Evolutionary conservation across 2,329 filamentous ascomycete genomes (phyloP).

Genomic region (Fusarium sublunatum): DNA sequence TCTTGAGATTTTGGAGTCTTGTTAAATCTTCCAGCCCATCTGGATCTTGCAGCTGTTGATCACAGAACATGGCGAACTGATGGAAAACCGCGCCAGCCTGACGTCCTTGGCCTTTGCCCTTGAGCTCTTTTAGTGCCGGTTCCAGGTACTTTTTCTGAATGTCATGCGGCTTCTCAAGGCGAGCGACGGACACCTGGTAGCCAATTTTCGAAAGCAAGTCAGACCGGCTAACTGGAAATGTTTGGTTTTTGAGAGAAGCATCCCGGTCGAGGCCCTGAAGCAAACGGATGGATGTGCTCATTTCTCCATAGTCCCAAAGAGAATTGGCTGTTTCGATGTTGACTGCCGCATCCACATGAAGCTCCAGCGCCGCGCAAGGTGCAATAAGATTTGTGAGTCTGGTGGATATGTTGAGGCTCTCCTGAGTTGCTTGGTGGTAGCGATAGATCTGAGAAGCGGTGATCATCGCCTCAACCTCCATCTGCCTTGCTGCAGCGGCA

Average conservation of each 20-base stretch:
- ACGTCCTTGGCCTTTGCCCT: conserved; percentile 71
- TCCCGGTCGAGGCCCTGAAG: conserved; percentile 76
- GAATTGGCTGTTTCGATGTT: conserved; percentile 88
- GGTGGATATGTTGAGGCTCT: conserved; percentile 87
- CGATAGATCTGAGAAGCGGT: conserved; percentile 80
- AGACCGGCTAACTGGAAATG: conserved; percentile 76
- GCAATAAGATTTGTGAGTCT: conserved; percentile 81
- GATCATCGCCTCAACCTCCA: conserved; percentile 82
- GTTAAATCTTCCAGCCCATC: conserved; percentile 87
- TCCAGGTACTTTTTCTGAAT: conserved; percentile 89
- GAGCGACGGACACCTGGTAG: conserved; percentile 87
- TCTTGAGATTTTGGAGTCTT: conserved; percentile 80
- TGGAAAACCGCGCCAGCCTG: conserved; percentile 92
- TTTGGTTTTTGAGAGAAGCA: conserved; percentile 72
- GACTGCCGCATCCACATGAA: conserved; percentile 81
- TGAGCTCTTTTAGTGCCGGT: conserved; percentile 84
- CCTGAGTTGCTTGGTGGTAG: conserved; percentile 83
- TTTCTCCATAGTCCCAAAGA: conserved; percentile 94
- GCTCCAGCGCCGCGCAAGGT: conserved; percentile 74
- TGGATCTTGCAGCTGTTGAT: conserved; percentile 89
- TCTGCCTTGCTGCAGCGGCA: conserved; percentile 71
- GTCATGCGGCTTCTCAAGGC: conserved; percentile 88
- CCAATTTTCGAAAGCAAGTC: conserved; percentile 89
- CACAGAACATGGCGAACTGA: conserved; percentile 94
- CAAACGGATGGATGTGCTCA: conserved; percentile 88